Evolutionary conservation across 2,329 filamentous ascomycete species (phyloP).

Genomic region (Fusarium hainanense): DNA sequence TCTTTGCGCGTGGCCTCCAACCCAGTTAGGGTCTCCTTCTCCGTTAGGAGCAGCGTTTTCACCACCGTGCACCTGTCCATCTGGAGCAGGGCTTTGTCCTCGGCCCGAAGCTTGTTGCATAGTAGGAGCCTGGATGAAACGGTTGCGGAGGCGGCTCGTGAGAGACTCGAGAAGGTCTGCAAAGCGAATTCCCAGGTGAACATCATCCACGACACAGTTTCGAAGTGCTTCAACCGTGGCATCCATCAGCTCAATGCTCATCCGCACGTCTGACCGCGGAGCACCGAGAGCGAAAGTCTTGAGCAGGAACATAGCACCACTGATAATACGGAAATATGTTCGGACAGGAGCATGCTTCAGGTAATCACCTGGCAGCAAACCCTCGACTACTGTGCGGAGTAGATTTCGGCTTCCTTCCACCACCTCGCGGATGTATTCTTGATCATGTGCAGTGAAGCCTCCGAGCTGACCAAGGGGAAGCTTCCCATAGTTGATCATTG

Average conservation of each 20-base stretch:
- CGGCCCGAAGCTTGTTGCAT: slow-evolving; percentile 55
- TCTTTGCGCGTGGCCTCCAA: slow-evolving; percentile 54
- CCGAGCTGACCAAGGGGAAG: slow-evolving; percentile 72
- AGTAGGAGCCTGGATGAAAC: slow-evolving; percentile 75
- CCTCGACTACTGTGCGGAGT: slow-evolving; percentile 80
- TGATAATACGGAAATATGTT: slow-evolving; percentile 88
- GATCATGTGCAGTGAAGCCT: slow-evolving; percentile 72
- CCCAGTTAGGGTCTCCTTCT: slow-evolving; percentile 47
- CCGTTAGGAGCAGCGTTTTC: slow-evolving; percentile 44
- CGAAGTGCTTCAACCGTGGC: slow-evolving; percentile 78
- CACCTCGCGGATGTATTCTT: slow-evolving; percentile 80
- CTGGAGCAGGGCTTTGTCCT: slow-evolving; percentile 56
- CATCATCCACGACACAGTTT: slow-evolving; percentile 84
- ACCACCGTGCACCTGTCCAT: slow-evolving; percentile 42
- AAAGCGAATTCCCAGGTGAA: slow-evolving; percentile 86
- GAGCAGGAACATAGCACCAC: slow-evolving; percentile 84
- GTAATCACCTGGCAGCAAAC: slow-evolving; percentile 77
- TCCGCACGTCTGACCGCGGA: slow-evolving; percentile 79
- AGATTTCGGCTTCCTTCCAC: slow-evolving; percentile 82
- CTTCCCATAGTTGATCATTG: slow-evolving; percentile 72
- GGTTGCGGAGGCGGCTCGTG: slow-evolving; percentile 77
- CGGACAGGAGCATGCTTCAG: slow-evolving; percentile 85
- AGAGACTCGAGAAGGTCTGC: slow-evolving; percentile 84
- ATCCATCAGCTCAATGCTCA: slow-evolving; percentile 80
- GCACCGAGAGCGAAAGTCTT: slow-evolving; percentile 87